These are phyloP conservation scores for Macrocybe gigantea DNA, from an alignment of 768 basidiomycete species.

Conservation along the genomic window DNA sequence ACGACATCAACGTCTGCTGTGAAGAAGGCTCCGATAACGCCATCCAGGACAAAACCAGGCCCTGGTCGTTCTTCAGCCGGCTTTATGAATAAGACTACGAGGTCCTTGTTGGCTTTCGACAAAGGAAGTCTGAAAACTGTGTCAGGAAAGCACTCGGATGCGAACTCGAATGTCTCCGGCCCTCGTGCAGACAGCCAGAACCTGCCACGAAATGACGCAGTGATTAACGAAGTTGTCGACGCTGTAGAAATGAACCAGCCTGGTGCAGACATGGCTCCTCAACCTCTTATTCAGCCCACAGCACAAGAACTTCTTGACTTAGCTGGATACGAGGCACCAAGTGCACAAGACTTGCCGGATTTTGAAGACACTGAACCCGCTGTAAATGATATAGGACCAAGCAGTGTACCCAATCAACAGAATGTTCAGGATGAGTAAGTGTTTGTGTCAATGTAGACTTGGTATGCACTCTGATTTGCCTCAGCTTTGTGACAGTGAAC, in stretches of 20 bases:
- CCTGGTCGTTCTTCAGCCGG: constrained; percentile 46
- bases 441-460: too few species aligned
- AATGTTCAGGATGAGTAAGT: too few species aligned
- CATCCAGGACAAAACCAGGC: constrained; percentile 32
- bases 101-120: constrained; percentile 47
- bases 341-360: constrained; percentile 41
- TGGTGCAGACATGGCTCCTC: not conserved
- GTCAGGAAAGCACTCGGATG: constrained; percentile 33
- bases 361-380: constrained; percentile 37
- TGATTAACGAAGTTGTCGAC: not conserved
- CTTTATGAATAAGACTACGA: constrained; percentile 31
- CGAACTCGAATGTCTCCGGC: not conserved
- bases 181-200: not conserved
- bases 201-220: not conserved
- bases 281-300: constrained; percentile 21
- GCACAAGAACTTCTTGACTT: constrained; percentile 41
- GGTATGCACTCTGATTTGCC: not conserved
- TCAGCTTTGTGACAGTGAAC: constrained; percentile 36
- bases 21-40: constrained; percentile 7
- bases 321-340: constrained; percentile 37
- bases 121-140: constrained; percentile 48
- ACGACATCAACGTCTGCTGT: constrained; percentile 14
- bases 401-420: too few species aligned
- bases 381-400: too few species aligned
- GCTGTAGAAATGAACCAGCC: constrained; percentile 6